Evolutionary conservation across 2,329 filamentous ascomycete genomes (phyloP).

Genomic region (Fusarium haematococcum): DNA sequence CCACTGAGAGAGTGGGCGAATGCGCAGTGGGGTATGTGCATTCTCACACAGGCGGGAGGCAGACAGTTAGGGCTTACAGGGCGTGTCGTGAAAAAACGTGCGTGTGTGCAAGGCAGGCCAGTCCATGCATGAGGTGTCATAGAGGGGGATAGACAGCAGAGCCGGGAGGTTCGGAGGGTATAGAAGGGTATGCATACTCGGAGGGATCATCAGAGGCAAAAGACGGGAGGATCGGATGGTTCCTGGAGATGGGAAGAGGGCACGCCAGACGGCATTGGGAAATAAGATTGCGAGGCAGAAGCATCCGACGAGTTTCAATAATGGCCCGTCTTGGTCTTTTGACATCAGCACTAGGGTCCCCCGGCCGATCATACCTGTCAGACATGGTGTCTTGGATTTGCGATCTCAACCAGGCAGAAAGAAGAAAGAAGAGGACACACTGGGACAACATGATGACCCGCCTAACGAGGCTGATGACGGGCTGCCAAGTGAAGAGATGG

Average conservation of each 20-base stretch:
- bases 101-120: constrained; percentile 4
- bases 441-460: constrained; percentile 2
- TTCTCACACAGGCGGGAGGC: constrained; percentile 5
- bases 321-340: not conserved
- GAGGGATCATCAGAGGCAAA: constrained; percentile 20
- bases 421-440: not conserved
- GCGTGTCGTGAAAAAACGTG: constrained; percentile 25
- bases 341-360: constrained; percentile 33
- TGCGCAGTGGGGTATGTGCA: constrained; percentile 22
- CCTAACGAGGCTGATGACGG: not conserved
- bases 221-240: constrained; percentile 38
- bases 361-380: constrained; percentile 5
- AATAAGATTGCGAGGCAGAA: constrained; percentile 9
- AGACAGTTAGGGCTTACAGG: constrained; percentile 43
- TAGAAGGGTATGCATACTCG: not conserved
- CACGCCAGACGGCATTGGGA: not conserved
- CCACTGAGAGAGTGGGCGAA: constrained; percentile 16
- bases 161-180: constrained; percentile 21
- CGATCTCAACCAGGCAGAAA: constrained; percentile 6
- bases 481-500: not conserved
- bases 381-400: not conserved
- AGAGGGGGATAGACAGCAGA: constrained; percentile 1
- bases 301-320: not conserved
- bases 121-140: constrained; percentile 21
- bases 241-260: constrained; percentile 27